Evolutionary conservation across 768 basidiomycete species (phyloP).

Genomic region (Amanita exitialis): DNA sequence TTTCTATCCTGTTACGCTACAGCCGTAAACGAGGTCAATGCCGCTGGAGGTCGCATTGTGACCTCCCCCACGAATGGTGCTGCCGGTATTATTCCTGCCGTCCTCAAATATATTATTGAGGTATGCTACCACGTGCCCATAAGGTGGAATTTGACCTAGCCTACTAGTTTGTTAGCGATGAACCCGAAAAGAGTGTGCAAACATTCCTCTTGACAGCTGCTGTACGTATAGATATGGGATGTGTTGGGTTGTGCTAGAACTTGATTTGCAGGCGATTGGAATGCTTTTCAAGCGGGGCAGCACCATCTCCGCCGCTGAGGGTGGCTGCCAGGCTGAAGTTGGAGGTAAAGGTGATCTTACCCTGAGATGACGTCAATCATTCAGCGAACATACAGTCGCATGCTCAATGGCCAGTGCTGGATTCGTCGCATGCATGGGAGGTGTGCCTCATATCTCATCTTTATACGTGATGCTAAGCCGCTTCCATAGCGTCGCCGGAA

Average conservation of each 20-base stretch:
- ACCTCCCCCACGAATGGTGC: conserved; percentile 94
- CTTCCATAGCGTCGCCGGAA: conserved; percentile 57
- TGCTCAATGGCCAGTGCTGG: conserved; percentile 95
- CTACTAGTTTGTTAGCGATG: conserved; percentile 76
- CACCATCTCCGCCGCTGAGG: conserved; percentile 93
- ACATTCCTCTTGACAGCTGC: conserved; percentile 88
- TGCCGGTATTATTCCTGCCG: conserved; percentile 87
- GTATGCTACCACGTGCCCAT: conserved; percentile 21
- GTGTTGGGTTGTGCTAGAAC: not conserved
- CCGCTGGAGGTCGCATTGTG: conserved; percentile 86
- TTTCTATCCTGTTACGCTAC: conserved; percentile 92
- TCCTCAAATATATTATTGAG: conserved; percentile 84
- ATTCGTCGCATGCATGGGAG: conserved; percentile 92
- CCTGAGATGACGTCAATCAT: not conserved
- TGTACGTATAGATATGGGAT: conserved; percentile 31
- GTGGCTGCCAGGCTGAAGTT: conserved; percentile 92
- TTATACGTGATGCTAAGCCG: not conserved
- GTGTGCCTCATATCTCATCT: conserved; percentile 23
- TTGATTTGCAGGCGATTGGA: conserved; percentile 56
- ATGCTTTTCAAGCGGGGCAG: conserved; percentile 98
- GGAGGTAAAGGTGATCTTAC: conserved; percentile 43
- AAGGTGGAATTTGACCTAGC: not conserved
- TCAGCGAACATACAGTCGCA: conserved; percentile 43
- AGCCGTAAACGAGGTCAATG: conserved; percentile 93
- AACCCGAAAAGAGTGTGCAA: conserved; percentile 77